These are phyloP conservation scores for Ceratopteris richardii DNA, from an alignment of 75 land plant genomes.

Conservation along the genomic window DNA sequence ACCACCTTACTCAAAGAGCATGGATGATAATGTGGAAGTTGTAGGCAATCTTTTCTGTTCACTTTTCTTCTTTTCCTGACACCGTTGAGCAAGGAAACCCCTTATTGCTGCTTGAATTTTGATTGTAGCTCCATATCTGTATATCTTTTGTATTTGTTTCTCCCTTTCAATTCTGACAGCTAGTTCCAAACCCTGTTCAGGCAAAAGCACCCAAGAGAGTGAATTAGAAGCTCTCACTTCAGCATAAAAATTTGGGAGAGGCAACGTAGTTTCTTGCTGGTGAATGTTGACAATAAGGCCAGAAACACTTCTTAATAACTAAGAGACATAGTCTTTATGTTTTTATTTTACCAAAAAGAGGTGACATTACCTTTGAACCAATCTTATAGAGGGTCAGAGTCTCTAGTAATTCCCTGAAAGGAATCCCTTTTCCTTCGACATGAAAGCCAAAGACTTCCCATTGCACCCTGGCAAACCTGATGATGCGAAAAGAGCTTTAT, in stretches of 20 bases:
- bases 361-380: constrained; percentile 34
- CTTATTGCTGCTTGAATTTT: constrained; percentile 22
- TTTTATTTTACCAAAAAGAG: no score
- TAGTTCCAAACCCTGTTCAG: constrained; percentile 21
- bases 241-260: no score
- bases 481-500: not conserved
- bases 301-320: not conserved
- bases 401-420: constrained; percentile 25
- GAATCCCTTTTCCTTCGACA: constrained; percentile 21
- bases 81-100: constrained; percentile 10
- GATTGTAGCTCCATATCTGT: constrained; percentile 20
- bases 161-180: constrained; percentile 30
- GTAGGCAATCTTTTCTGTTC: not conserved
- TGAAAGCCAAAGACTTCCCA: constrained; percentile 28
- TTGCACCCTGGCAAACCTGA: constrained; percentile 21
- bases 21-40: not conserved
- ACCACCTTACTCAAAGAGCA: not conserved
- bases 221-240: no score
- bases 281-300: no score
- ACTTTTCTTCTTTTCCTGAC: not conserved
- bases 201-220: not conserved
- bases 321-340: not conserved
- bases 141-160: constrained; percentile 20
- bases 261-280: no score
- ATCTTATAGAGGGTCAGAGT: constrained; percentile 27